phyloP scores from a whole-genome alignment of 1,284 basidiomycete genomes.

The Cyathus olla region DNA sequence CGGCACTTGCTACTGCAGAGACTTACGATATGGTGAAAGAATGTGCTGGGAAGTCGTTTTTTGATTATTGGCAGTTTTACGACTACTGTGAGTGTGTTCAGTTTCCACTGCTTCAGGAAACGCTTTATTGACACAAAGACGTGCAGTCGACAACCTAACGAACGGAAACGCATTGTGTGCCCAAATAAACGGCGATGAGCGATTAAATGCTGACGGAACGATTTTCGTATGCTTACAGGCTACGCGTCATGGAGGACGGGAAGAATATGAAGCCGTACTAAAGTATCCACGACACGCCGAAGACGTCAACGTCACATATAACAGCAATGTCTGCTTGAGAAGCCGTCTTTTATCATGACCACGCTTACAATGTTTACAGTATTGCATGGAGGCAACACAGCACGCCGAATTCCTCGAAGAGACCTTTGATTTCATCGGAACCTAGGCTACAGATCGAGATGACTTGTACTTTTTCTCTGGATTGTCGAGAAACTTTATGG shows the following conservation, averaged over 20 bases:
- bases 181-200: no score
- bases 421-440: slow-evolving; percentile 69
- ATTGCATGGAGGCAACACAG: slow-evolving; percentile 57
- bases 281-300: slow-evolving; percentile 79
- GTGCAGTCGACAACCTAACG: slow-evolving; percentile 72
- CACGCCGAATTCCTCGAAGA: slow-evolving; percentile 62
- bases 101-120: background rate
- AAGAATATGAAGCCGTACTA: slow-evolving; percentile 84
- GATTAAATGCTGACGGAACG: no score
- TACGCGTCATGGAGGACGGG: slow-evolving; percentile 79
- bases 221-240: slow-evolving; percentile 49
- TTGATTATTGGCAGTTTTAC: slow-evolving; percentile 67
- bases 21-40: slow-evolving; percentile 58
- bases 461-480: slow-evolving; percentile 65
- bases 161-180: slow-evolving; percentile 74
- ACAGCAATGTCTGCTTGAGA: slow-evolving; percentile 69
- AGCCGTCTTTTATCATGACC: slow-evolving; percentile 3
- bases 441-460: slow-evolving; percentile 74
- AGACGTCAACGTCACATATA: slow-evolving; percentile 78
- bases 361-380: slow-evolving; percentile 17
- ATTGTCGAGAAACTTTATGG: slow-evolving; percentile 55
- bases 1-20: slow-evolving; percentile 25
- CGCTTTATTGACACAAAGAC: background rate
- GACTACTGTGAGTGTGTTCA: slow-evolving; percentile 51
- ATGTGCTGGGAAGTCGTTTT: slow-evolving; percentile 63